Evolutionary conservation across 768 basidiomycete species (phyloP).

Genomic region (Tylopilus rubrobrunneus): DNA sequence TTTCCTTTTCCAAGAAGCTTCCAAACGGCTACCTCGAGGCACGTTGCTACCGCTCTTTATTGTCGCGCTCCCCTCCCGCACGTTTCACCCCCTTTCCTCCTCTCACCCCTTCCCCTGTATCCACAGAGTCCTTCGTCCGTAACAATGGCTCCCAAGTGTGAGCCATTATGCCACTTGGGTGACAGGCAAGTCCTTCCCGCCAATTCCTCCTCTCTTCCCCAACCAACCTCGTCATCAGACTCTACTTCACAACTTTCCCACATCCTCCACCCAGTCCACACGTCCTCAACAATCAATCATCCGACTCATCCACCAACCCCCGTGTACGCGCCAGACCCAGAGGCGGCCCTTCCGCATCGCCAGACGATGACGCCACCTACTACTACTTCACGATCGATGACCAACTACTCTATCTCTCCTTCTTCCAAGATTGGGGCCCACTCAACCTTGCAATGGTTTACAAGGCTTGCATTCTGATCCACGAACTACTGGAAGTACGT

Average conservation of each 20-base stretch:
- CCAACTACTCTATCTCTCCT: slow-evolving; percentile 86
- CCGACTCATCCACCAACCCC: slow-evolving; percentile 53
- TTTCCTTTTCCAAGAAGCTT: slow-evolving; percentile 32
- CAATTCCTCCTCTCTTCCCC: slow-evolving; percentile 4
- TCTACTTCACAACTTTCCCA: slow-evolving; percentile 88
- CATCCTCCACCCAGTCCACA: slow-evolving; percentile 67
- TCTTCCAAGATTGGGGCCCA: slow-evolving; percentile 95
- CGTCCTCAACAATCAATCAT: slow-evolving; percentile 55
- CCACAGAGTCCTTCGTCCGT: slow-evolving; percentile 6
- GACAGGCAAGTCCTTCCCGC: slow-evolving; percentile 53
- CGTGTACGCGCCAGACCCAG: slow-evolving; percentile 57
- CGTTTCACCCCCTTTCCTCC: slow-evolving; percentile 3
- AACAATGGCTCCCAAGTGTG: slow-evolving; percentile 49
- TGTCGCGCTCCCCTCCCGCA: slow-evolving; percentile 18
- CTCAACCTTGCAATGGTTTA: slow-evolving; percentile 91
- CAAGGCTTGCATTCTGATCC: slow-evolving; percentile 87
- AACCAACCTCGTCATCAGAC: slow-evolving; percentile 38
- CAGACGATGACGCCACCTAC: slow-evolving; percentile 72
- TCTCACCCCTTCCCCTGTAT: not conserved
- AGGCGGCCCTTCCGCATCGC: slow-evolving; percentile 58
- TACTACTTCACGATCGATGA: slow-evolving; percentile 94
- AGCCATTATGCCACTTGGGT: slow-evolving; percentile 75
- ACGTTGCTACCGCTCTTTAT: slow-evolving; percentile 25
- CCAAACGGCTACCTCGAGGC: slow-evolving; percentile 27
- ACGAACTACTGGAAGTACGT: slow-evolving; percentile 77